phyloP scores from a whole-genome alignment of 371 early-diverging fungal species.

The Syncephalastrum sp. region DNA sequence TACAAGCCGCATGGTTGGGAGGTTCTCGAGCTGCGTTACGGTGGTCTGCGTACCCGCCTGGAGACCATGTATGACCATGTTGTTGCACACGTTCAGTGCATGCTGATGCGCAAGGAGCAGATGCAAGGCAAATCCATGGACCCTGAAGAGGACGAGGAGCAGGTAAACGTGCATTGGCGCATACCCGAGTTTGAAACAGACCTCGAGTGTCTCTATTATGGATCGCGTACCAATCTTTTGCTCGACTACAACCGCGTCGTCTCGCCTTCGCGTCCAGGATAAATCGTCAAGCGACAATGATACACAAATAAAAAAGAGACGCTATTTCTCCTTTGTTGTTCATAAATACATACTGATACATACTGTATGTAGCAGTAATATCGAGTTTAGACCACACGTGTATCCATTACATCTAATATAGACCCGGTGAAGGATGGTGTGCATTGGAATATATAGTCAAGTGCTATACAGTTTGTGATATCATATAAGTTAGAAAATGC shows the following conservation, averaged over 20 bases:
- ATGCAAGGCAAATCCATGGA: constrained; percentile 10
- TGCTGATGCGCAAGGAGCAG: constrained; percentile 29
- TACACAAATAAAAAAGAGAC: no score
- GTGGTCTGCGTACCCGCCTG: constrained; percentile 71
- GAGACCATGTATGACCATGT: constrained; percentile 76
- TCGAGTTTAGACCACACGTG: no score
- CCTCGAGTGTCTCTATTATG: constrained; percentile 61
- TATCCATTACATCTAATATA: no score
- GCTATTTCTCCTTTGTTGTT: no score
- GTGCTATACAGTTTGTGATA: no score
- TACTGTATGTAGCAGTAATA: no score
- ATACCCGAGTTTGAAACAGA: constrained; percentile 73
- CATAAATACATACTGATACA: no score
- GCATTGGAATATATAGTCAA: no score
- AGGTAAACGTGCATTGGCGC: constrained; percentile 35
- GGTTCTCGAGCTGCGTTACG: constrained; percentile 80
- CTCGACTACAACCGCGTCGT: constrained; percentile 70
- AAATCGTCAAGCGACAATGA: constrained; percentile 7
- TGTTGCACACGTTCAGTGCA: constrained; percentile 54
- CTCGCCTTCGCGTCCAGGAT: constrained; percentile 63
- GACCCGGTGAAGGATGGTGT: no score
- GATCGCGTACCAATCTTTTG: constrained; percentile 60
- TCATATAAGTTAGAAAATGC: no score
- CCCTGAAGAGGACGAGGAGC: constrained; percentile 34
- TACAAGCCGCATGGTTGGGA: constrained; percentile 89